These are phyloP conservation scores for Nadsonia starkeyi-henricii DNA, from an alignment of 1,139 yeast species.

Conservation along the genomic window DNA sequence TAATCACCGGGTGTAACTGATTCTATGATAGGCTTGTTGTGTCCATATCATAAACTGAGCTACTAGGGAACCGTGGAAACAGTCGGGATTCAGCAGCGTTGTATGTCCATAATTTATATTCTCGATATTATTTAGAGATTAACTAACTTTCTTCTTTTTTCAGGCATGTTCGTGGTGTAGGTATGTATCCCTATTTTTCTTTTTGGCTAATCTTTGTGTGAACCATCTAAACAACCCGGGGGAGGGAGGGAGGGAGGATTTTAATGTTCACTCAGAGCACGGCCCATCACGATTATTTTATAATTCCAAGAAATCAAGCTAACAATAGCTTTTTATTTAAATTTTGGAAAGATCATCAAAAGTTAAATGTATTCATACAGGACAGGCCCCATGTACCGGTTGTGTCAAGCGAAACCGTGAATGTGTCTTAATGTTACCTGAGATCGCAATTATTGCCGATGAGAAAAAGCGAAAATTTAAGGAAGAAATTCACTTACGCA, in stretches of 20 bases:
- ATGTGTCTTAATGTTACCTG: neutral
- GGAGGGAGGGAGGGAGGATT: no score
- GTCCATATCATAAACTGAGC: no score
- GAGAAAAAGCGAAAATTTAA: neutral
- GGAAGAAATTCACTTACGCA: neutral
- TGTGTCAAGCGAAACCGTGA: neutral
- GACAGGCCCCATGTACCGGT: neutral
- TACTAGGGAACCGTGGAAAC: no score
- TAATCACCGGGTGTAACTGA: no score
- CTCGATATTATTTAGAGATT: neutral
- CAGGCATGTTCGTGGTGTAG: neutral
- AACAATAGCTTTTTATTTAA: neutral
- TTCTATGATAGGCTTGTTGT: no score
- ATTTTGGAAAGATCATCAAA: neutral
- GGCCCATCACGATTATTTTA: no score
- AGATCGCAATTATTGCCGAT: neutral
- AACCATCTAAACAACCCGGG: no score
- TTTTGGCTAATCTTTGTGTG: neutral
- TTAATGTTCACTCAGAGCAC: no score
- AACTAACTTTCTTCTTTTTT: neutral
- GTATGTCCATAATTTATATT: no score
- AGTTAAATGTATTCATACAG: neutral
- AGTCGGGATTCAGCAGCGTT: no score
- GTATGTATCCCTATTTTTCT: neutral
- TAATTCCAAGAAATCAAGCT: neutral